These are phyloP conservation scores for Mucor piriformis DNA, from an alignment of 371 early-diverging fungal genomes.

Conservation along the genomic window DNA sequence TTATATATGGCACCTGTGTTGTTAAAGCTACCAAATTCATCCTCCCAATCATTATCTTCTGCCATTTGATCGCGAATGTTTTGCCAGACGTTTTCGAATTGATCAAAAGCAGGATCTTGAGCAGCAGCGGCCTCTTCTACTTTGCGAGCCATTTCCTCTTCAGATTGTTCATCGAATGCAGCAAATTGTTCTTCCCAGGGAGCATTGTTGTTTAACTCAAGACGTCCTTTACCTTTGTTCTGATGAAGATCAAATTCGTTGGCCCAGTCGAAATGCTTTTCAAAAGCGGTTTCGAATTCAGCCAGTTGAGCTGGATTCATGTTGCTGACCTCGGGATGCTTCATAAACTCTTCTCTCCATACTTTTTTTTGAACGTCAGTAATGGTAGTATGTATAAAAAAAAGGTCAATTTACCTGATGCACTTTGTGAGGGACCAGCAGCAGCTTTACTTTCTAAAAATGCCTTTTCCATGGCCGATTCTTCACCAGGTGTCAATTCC, in stretches of 20 bases:
- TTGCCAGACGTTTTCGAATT: conserved; percentile 65
- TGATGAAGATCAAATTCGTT: conserved; percentile 54
- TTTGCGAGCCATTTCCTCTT: conserved; percentile 53
- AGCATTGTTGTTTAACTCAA: conserved; percentile 37
- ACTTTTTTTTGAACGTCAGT: conserved; percentile 37
- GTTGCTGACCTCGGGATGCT: conserved; percentile 50
- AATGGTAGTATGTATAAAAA: too few species aligned
- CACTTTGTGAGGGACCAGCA: conserved; percentile 34
- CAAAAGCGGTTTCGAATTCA: conserved; percentile 67
- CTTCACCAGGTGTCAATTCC: conserved; percentile 62
- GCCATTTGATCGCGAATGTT: conserved; percentile 56
- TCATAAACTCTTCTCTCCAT: conserved; percentile 67
- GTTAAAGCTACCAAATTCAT: conserved; percentile 59
- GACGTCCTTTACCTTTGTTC: conserved; percentile 56
- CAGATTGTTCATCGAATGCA: conserved; percentile 49
- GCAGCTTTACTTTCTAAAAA: conserved; percentile 53
- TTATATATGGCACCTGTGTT: conserved; percentile 41
- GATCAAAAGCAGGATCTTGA: conserved; percentile 44
- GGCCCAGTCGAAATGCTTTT: conserved; percentile 70
- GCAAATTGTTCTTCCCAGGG: conserved; percentile 71
- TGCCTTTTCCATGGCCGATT: conserved; percentile 63
- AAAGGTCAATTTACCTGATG: conserved; percentile 24
- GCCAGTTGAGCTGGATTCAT: conserved; percentile 53
- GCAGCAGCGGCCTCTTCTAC: conserved; percentile 53
- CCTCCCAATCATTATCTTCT: conserved; percentile 60